These are phyloP conservation scores for Penicillium sp. DNA, from an alignment of 2,329 filamentous ascomycete species.

Conservation along the genomic window DNA sequence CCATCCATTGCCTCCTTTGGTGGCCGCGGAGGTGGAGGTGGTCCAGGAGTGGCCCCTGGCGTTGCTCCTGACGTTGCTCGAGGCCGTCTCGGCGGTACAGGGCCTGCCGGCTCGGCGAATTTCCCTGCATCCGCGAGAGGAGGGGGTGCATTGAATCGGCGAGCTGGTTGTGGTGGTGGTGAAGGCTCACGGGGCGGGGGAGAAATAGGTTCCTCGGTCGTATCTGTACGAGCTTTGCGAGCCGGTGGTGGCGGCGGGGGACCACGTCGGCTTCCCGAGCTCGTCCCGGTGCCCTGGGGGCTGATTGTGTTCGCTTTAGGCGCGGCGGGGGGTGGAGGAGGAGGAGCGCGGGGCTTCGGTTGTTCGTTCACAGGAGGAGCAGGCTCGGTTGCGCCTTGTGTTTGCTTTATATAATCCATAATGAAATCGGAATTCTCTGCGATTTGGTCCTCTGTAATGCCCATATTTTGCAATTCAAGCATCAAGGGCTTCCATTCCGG, in stretches of 20 bases:
- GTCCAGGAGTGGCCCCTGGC: slow-evolving; percentile 55
- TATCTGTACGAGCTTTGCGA: slow-evolving; percentile 49
- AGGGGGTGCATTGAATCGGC: slow-evolving; percentile 80
- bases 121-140: slow-evolving; percentile 89
- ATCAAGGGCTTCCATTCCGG: slow-evolving; percentile 65
- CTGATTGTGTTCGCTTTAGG: slow-evolving; percentile 54
- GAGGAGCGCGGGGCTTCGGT: slow-evolving; percentile 59
- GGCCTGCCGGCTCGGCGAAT: slow-evolving; percentile 65
- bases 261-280: slow-evolving; percentile 56
- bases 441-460: slow-evolving; percentile 71
- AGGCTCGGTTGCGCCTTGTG: slow-evolving; percentile 56
- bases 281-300: slow-evolving; percentile 65
- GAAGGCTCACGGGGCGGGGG: slow-evolving; percentile 71
- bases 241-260: slow-evolving; percentile 64
- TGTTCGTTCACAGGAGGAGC: slow-evolving; percentile 48
- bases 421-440: slow-evolving; percentile 71
- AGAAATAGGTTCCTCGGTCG: slow-evolving; percentile 61
- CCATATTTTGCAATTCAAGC: slow-evolving; percentile 65
- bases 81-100: slow-evolving; percentile 52
- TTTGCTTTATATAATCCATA: slow-evolving; percentile 68
- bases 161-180: slow-evolving; percentile 53
- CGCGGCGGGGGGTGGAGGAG: slow-evolving; percentile 59
- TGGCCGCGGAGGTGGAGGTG: slow-evolving; percentile 70
- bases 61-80: slow-evolving; percentile 50
- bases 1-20: slow-evolving; percentile 75